Base-by-base conservation (phyloP, 192 early-diverging fungal species). In the Cladochytrium replicatum region DNA sequence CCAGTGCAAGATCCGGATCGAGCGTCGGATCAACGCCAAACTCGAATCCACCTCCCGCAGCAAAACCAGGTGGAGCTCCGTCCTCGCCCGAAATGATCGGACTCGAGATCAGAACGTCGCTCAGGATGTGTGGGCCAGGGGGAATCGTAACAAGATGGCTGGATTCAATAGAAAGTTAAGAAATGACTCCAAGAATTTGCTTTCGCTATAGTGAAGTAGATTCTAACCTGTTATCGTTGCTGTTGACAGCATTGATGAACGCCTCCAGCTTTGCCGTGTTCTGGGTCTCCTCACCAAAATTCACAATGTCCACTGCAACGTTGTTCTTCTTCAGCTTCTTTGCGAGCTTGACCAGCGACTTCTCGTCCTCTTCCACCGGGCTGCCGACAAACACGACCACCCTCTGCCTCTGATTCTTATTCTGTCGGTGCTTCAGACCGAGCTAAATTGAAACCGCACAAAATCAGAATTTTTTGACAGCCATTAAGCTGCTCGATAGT, bases 261-360 rank as follows among this genome's bases (percentile, higher is more conserved):
- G 89, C 89, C 23, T 90, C 79, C 29, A 98, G 70, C 68, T 92
- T 93, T 25, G 82, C 52, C 25, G 87, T 87, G 55, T 98, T 98
- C 42, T 81, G 78, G 2, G 70, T 57, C 45, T 90, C 85, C 65
- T 96, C 89, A 48, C 94, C 93, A 81, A 98, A 98, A 62, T 88
- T 93, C 37, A 98, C 59, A 6, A 98, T 70, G 57, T 98, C 94
- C 8, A 98, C 82, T 6, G 89, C 89, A 31, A 98, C 79, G 52
- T 88, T 91, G 71, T 98, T 98, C 80, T 98, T 98, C 65, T 96
- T 95, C 48, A 93, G 77, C 60, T 93, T 94, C 73, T 96, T 96
- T 50, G 82, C 94, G 41, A 98, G 61, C 60, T 78, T 82, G 25
- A 92, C 83, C 26, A 98, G 63, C 3, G 67, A 41, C 27, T 90